Evolutionary conservation across 495 filamentous ascomycete genomes (phyloP).

Genomic region (Neurospora hispaniola): DNA sequence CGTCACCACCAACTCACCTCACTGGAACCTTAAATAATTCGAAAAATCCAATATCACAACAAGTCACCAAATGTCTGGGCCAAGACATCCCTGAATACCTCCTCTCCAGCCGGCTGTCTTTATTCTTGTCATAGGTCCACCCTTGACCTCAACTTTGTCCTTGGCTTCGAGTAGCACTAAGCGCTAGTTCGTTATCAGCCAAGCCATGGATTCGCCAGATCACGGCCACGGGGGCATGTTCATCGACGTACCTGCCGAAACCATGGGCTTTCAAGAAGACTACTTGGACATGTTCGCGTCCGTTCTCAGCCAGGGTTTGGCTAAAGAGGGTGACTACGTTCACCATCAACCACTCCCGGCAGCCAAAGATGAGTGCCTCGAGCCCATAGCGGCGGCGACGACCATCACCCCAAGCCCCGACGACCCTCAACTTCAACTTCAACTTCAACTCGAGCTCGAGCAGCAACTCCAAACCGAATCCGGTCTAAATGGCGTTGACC

Average conservation of each 20-base stretch:
- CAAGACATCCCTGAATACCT: not conserved
- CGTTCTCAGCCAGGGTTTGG: not conserved
- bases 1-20: not conserved
- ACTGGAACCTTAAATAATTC: not conserved
- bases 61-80: not conserved
- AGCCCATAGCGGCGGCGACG: not conserved
- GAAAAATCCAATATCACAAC: not conserved
- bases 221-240: not conserved
- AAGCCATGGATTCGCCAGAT: not conserved
- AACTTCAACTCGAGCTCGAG: not conserved
- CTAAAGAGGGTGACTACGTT: not conserved
- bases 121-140: not conserved
- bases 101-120: not conserved
- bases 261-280: not conserved
- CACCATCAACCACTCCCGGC: not conserved
- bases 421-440: not conserved
- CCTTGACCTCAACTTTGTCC: not conserved
- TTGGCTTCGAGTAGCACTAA: not conserved
- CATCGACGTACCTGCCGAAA: not conserved
- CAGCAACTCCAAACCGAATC: not conserved
- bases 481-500: not conserved
- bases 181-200: not conserved
- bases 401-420: not conserved
- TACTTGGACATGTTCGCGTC: not conserved
- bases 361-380: not conserved